A percentile compares a stretch with the other conserved stretches of the same genome.
Evolutionary conservation across 2,329 filamentous ascomycete species (phyloP).

Genomic region (Monilinia laxa): DNA sequence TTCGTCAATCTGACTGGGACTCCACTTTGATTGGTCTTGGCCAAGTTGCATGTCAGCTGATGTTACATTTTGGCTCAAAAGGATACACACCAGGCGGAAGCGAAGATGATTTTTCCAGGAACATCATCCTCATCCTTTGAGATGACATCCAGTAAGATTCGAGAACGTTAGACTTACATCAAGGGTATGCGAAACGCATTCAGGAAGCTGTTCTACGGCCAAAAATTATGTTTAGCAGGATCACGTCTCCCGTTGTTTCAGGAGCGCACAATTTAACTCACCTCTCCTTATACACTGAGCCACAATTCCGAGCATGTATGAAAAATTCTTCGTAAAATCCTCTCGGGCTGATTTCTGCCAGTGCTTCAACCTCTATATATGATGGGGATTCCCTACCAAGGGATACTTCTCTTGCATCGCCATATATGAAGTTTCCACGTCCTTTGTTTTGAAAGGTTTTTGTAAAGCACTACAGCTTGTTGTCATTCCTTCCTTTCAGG

Average conservation of each 20-base stretch:
- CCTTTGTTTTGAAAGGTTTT: background rate
- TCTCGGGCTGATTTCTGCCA: background rate
- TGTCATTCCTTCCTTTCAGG: constrained; percentile 3
- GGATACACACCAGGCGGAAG: background rate
- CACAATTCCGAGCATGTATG: background rate
- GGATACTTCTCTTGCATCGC: background rate
- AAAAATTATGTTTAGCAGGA: constrained; percentile 8
- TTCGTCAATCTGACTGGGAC: constrained; percentile 3
- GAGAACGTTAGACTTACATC: constrained; percentile 8
- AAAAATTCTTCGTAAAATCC: constrained; percentile 18
- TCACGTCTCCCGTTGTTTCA: constrained; percentile 16
- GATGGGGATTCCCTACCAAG: background rate
- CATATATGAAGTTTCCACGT: constrained; percentile 1
- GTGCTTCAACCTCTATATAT: constrained; percentile 15
- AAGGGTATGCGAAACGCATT: constrained; percentile 4
- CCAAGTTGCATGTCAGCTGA: constrained; percentile 19
- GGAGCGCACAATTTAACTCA: constrained; percentile 15
- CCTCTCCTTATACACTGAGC: constrained; percentile 1
- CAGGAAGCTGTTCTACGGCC: background rate
- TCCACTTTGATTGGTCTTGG: constrained; percentile 3
- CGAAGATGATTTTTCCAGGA: constrained; percentile 14
- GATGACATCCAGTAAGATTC: constrained; percentile 1
- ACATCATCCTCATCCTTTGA: constrained; percentile 17
- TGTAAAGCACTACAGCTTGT: constrained; percentile 7
- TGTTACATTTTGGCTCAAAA: constrained; percentile 9